Conservation (phyloP, 2,329 filamentous ascomycete species). For the Amphichorda felina region DNA sequence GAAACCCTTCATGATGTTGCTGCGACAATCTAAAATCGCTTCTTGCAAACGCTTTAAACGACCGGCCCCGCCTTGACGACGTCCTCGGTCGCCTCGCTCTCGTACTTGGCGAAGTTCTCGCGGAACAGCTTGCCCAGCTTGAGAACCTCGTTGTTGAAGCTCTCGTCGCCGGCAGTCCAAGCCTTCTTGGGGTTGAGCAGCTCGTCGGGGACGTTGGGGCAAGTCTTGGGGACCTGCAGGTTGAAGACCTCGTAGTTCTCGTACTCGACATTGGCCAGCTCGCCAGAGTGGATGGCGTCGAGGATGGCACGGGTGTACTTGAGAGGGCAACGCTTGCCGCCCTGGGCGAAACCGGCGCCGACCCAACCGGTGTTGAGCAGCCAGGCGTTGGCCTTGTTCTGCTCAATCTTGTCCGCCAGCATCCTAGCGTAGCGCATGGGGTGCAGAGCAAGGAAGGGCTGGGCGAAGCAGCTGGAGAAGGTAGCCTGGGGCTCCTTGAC, state of each 20-base stretch:
- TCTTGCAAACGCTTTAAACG: too few relatives aligned
- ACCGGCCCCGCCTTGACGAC: slow-evolving; percentile 56
- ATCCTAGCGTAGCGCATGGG: slow-evolving; percentile 99
- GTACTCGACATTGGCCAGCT: slow-evolving; percentile 86
- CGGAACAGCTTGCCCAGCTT: slow-evolving; percentile 86
- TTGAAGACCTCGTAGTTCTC: slow-evolving; percentile 97
- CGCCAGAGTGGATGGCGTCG: slow-evolving; percentile 93
- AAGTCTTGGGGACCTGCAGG: slow-evolving; percentile 85
- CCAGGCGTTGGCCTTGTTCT: slow-evolving; percentile 95
- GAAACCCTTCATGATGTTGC: too few relatives aligned
- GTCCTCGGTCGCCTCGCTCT: slow-evolving; percentile 68
- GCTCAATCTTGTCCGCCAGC: slow-evolving; percentile 94
- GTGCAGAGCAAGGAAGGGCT: slow-evolving; percentile 97
- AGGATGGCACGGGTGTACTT: slow-evolving; percentile 99
- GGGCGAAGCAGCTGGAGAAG: slow-evolving; percentile 98
- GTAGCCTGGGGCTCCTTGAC: slow-evolving; percentile 95
- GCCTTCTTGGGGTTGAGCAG: slow-evolving; percentile 89
- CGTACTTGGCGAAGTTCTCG: slow-evolving; percentile 97
- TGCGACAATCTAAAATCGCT: too few relatives aligned
- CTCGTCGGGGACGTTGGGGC: slow-evolving; percentile 79
- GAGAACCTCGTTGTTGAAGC: slow-evolving; percentile 77
- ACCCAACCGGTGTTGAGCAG: slow-evolving; percentile 98
- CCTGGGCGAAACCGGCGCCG: slow-evolving; percentile 79
- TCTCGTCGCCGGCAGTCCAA: slow-evolving; percentile 73
- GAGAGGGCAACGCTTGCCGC: slow-evolving; percentile 91